Base-by-base conservation (phyloP, 75 land plant genomes). In the Larix kaempferi region DNA sequence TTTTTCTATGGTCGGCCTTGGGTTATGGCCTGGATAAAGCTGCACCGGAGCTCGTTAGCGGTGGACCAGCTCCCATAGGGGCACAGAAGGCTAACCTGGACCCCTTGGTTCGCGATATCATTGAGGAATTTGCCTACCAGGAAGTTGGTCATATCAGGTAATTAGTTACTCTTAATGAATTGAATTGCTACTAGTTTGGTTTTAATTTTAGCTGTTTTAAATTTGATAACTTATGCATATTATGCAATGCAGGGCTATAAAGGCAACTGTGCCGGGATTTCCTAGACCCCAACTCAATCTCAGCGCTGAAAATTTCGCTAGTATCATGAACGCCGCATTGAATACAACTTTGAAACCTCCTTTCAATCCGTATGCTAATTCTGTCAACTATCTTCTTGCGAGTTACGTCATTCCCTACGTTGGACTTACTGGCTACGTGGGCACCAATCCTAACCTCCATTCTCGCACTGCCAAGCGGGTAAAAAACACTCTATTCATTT, bases 81-180 rank as follows among this genome's bases (percentile, higher is more conserved):
- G 88, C 77, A 0, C 65, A 78, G 85, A 84, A 80, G 75, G 93
- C 93, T 29, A 84, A 91, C 16, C 80, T 91, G 15, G 88, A 86
- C 35, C 60, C 80, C 16, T 60, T 80, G 21, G 71, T 72, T 6
- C 25, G 79, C 0, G 83, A 82, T 33, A 71, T 86, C 57, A 73
- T 84, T 25, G 41, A 54, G 23, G 82, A 88, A 71, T 84, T 88
- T 52, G 93, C 66, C 3, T 82, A 76, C 54, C 86, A 91, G 69
- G 91, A 91, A 83, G 81, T 91, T 33, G 93, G 86, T 19, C 93
- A 88, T 63, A 22, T 91, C 35, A 88, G 90, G 33, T 29, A 29
- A 29, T 29, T 29, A 29, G 33, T 29, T 0, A 29, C 33, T 29
- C n/a, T n/a, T n/a, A n/a, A n/a, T n/a, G n/a, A n/a, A n/a, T n/a